Conservation (phyloP, 2,329 filamentous ascomycete genomes). For the Leptographium wingfieldii region DNA sequence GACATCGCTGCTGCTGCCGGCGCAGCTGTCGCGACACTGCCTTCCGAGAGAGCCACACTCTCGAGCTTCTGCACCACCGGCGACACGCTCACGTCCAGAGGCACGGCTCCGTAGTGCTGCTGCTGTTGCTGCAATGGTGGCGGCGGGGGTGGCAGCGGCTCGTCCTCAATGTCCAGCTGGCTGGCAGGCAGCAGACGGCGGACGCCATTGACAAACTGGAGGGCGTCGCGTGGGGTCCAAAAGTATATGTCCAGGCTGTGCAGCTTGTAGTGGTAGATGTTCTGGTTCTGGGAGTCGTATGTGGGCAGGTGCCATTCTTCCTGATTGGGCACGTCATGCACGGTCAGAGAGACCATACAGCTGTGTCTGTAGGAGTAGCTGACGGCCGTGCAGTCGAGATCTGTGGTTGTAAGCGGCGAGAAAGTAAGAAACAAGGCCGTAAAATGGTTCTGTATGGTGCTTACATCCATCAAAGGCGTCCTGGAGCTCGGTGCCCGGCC, state of each 20-base stretch:
- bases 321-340: slow-evolving; percentile 39
- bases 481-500: slow-evolving; percentile 61
- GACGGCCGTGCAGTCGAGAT: slow-evolving; percentile 51
- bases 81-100: slow-evolving; percentile 40
- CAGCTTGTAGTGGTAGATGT: slow-evolving; percentile 67
- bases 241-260: slow-evolving; percentile 69
- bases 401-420: slow-evolving; percentile 24
- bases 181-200: slow-evolving; percentile 48
- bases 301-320: slow-evolving; percentile 66
- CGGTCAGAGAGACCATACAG: slow-evolving; percentile 54
- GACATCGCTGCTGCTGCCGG: slow-evolving; percentile 21
- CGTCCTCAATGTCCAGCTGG: slow-evolving; percentile 52
- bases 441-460: slow-evolving; percentile 16
- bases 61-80: slow-evolving; percentile 64
- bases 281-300: slow-evolving; percentile 59
- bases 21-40: slow-evolving; percentile 10
- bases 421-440: not conserved
- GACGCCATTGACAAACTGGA: slow-evolving; percentile 56
- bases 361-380: slow-evolving; percentile 64
- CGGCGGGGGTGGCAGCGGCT: slow-evolving; percentile 39
- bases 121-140: slow-evolving; percentile 14
- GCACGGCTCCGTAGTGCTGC: slow-evolving; percentile 8
- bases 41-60: slow-evolving; percentile 51
- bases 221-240: slow-evolving; percentile 61
- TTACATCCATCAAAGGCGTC: slow-evolving; percentile 68